Evolutionary conservation across 352 stramenopile genomes (phyloP), one percentile per base, ranked within the genome.

Genomic region (Globisporangium iwayamae): DNA sequence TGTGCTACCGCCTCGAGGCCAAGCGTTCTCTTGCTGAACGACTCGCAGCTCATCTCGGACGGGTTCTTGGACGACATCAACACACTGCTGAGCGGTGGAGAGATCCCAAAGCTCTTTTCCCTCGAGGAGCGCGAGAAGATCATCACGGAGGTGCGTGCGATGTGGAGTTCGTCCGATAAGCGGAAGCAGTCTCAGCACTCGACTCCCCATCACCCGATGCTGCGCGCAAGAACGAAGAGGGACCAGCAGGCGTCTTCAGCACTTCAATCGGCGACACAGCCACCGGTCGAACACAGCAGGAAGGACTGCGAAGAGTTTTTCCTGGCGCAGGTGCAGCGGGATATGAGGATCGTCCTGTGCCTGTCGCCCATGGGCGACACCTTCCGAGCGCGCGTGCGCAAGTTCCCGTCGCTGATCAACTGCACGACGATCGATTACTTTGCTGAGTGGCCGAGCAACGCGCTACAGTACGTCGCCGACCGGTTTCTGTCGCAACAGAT

Each of bases 371-470:
- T 89, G 18, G 75, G 80, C 16, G 79, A 93, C 47, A 56, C 65
- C 5, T 98, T 98, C 67, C 87, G 91, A 0, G 78, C 73, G 2
- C 80, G 89, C 2, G 81, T 98, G 20, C 81, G 92, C 3, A 93
- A 96, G 66, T 98, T 98, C 30, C 94, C 94, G 16, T 92, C 91
- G 5, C 67, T 98, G 4, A 87, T 98, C 34, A 98, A 98, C 67
- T 98, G 93, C 67, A 97, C 86, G 22, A 98, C 92, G 0, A 97
- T 97, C 47, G 88, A 97, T 56, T 98, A 84, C 75, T 98, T 98
- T 62, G 78, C 94, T n/a, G 88, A 91, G 53, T 98, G 94, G 94
- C 93, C 94, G 0, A 76, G 76, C 56, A 77, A 81, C 34, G 94
- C 94, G 13, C 71, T 98, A 16, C 78, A 94, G 60, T 92, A 87